Evolutionary conservation across 2,329 filamentous ascomycete genomes (phyloP).

Genomic region (Stachybotrys echinatus): DNA sequence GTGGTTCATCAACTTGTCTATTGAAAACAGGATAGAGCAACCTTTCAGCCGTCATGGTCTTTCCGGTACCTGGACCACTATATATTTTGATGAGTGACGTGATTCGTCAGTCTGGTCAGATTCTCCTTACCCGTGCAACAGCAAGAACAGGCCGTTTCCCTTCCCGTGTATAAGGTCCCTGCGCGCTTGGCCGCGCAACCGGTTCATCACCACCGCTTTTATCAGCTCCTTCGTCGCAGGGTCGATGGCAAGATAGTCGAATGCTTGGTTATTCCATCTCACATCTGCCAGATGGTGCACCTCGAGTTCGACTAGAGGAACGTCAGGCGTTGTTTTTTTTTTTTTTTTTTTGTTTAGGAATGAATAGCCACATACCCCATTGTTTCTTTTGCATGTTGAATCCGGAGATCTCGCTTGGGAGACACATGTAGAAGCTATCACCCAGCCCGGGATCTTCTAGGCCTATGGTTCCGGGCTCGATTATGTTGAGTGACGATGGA

Average conservation of each 20-base stretch:
- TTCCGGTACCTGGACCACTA: constrained; percentile 17
- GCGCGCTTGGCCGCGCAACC: not conserved
- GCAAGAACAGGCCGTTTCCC: constrained; percentile 14
- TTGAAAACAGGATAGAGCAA: not conserved
- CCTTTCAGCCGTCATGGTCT: constrained; percentile 15
- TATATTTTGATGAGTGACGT: not conserved
- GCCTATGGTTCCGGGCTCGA: not conserved
- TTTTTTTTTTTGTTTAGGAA: not conserved
- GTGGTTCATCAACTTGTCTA: not conserved
- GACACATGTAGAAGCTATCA: constrained; percentile 1
- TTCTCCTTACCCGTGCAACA: constrained; percentile 14
- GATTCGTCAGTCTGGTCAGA: not conserved
- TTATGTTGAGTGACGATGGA: not conserved
- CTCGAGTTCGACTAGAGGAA: not conserved
- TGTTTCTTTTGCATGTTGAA: constrained; percentile 4
- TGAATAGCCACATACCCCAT: not conserved
- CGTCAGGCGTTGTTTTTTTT: not conserved
- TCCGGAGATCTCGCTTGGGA: not conserved
- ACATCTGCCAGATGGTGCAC: not conserved
- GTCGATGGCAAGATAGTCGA: not conserved
- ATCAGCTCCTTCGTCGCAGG: not conserved
- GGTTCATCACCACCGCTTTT: not conserved
- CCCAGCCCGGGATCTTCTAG: not conserved
- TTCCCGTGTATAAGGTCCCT: constrained; percentile 11
- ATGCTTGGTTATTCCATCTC: not conserved